Evolutionary conservation across 1,284 basidiomycete species (phyloP).

Genomic region (Mycena citricolor): DNA sequence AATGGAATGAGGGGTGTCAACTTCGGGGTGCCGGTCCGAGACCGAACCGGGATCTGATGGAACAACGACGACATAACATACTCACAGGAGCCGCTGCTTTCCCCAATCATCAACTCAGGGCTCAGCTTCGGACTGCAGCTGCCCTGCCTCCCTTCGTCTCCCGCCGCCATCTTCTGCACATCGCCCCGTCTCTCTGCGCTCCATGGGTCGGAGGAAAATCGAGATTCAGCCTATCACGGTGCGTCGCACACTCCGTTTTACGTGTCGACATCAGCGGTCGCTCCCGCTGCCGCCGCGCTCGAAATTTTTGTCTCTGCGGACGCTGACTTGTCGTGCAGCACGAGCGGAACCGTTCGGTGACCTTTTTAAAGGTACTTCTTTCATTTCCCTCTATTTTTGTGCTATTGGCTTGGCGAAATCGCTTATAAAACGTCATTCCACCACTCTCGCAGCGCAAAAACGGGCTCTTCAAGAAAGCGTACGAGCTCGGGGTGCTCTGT

Average conservation of each 20-base stretch:
- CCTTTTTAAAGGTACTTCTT: constrained; percentile 60
- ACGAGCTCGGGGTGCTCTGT: constrained; percentile 69
- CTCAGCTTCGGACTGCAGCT: too few relatives aligned
- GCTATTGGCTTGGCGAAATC: constrained; percentile 21
- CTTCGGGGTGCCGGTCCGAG: too few relatives aligned
- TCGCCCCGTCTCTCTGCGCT: too few relatives aligned
- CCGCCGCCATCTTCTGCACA: too few relatives aligned
- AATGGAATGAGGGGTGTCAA: too few relatives aligned
- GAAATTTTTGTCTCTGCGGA: constrained; percentile 18
- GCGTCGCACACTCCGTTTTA: constrained; percentile 28
- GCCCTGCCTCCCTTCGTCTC: too few relatives aligned
- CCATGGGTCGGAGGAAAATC: constrained; percentile 37
- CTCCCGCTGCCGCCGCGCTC: not conserved
- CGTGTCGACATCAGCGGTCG: constrained; percentile 11
- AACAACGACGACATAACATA: too few relatives aligned
- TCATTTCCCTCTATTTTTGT: constrained; percentile 26
- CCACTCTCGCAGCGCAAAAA: constrained; percentile 52
- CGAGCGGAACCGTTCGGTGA: constrained; percentile 70
- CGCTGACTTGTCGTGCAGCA: constrained; percentile 43
- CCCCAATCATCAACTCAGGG: too few relatives aligned
- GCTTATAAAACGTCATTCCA: constrained; percentile 20
- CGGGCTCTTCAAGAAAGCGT: constrained; percentile 73
- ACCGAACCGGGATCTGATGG: too few relatives aligned
- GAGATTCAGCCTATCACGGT: constrained; percentile 66
- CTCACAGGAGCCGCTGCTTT: too few relatives aligned